Conservation (phyloP, 805 yeast genomes). For the Allodekkera sacchari region DNA sequence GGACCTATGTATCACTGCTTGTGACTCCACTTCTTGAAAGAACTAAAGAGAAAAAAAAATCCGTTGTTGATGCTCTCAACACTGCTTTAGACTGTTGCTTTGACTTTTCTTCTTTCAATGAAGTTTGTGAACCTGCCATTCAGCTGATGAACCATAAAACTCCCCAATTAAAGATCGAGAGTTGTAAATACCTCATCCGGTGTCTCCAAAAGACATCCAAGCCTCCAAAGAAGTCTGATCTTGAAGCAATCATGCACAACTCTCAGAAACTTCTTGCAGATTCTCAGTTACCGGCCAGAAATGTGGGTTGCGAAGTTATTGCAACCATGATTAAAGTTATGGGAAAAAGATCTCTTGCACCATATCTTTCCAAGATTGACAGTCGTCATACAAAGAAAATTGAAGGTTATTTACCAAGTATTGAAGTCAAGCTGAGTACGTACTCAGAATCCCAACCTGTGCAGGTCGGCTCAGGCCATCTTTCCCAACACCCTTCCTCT, state of each 20-base stretch:
- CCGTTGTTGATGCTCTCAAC: slow-evolving; percentile 65
- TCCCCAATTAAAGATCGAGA: slow-evolving; percentile 71
- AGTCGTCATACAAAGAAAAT: slow-evolving; percentile 61
- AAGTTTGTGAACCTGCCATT: slow-evolving; percentile 51
- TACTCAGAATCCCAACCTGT: no score
- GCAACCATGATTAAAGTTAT: slow-evolving; percentile 80
- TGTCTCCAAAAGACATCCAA: slow-evolving; percentile 44
- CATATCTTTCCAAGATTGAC: slow-evolving; percentile 62
- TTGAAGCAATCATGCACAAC: slow-evolving; percentile 47
- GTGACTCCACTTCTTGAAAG: slow-evolving; percentile 66
- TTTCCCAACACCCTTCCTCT: not conserved
- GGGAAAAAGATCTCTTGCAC: slow-evolving; percentile 61
- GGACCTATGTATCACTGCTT: slow-evolving; percentile 42
- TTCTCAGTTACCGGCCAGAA: slow-evolving; percentile 76
- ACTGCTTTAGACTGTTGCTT: slow-evolving; percentile 60
- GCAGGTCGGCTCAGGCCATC: slow-evolving; percentile 1
- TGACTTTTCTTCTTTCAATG: slow-evolving; percentile 38
- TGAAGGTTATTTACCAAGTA: slow-evolving; percentile 38
- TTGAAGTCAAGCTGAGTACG: no score
- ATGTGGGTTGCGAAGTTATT: slow-evolving; percentile 64
- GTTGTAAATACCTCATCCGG: slow-evolving; percentile 55
- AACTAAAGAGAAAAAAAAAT: slow-evolving; percentile 78
- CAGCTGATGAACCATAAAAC: slow-evolving; percentile 64
- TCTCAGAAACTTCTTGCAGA: slow-evolving; percentile 66
- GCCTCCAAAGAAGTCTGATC: slow-evolving; percentile 44